A percentile compares a stretch with the other conserved stretches of the same genome.
Conservation (phyloP, 2,329 filamentous ascomycete genomes). For the Alternaria gansuensis region DNA sequence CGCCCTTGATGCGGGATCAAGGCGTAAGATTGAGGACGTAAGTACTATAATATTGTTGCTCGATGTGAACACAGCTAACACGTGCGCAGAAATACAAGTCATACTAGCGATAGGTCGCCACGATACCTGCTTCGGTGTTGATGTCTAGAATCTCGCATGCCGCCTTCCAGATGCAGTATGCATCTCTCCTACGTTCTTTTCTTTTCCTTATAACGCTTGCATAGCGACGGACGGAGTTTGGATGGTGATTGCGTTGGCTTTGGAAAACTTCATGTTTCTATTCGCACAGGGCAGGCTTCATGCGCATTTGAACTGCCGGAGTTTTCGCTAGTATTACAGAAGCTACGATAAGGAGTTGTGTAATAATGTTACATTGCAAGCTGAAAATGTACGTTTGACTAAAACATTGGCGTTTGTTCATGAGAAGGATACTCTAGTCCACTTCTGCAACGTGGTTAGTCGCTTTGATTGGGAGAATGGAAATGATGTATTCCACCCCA, state of each 20-base stretch:
- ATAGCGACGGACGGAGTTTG: constrained; percentile 22
- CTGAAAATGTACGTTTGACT: not conserved
- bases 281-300: not conserved
- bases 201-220: constrained; percentile 6
- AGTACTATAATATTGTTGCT: constrained; percentile 55
- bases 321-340: not conserved
- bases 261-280: not conserved
- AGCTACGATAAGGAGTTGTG: not conserved
- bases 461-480: no score
- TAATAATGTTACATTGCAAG: not conserved
- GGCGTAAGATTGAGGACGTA: constrained; percentile 86
- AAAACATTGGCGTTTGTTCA: not conserved
- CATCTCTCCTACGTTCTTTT: not conserved
- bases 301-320: not conserved
- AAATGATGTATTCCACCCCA: no score
- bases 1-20: constrained; percentile 82
- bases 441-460: no score
- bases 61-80: not conserved
- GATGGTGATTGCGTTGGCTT: not conserved
- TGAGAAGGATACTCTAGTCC: not conserved
- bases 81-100: constrained; percentile 19
- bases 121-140: not conserved
- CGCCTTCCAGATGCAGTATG: not conserved
- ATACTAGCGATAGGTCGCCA: constrained; percentile 10
- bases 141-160: not conserved